These are phyloP conservation scores for Phytophthora cajani DNA, from an alignment of 352 stramenopile genomes.

Conservation along the genomic window DNA sequence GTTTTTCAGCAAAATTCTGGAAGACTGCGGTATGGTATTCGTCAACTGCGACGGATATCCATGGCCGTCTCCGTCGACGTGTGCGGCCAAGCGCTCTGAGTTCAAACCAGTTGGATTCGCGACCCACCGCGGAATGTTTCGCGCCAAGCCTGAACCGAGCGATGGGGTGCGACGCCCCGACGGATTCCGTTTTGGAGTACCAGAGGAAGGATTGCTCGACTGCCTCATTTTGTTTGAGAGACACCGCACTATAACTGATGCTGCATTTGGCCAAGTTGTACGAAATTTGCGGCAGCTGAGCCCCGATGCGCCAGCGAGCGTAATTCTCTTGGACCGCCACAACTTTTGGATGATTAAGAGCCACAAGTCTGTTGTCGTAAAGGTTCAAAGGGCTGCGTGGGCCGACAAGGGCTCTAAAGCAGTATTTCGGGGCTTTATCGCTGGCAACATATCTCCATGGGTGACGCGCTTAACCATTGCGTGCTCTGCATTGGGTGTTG, in stretches of 20 bases:
- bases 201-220: conserved; percentile 39
- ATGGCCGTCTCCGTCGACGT: conserved; percentile 7
- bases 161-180: conserved; percentile 21
- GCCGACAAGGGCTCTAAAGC: conserved; percentile 28
- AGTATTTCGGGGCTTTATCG: conserved; percentile 33
- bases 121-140: conserved; percentile 35
- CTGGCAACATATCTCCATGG: conserved; percentile 22
- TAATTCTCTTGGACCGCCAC: conserved; percentile 27
- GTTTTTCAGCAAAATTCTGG: background rate
- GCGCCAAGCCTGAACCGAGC: conserved; percentile 19
- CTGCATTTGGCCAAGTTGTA: conserved; percentile 35
- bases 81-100: background rate
- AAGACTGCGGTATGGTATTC: conserved; percentile 5
- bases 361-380: conserved; percentile 29
- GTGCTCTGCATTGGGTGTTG: background rate
- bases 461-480: background rate
- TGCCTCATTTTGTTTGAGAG: conserved; percentile 39
- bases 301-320: conserved; percentile 15
- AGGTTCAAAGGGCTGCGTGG: conserved; percentile 20
- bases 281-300: conserved; percentile 31
- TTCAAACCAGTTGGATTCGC: conserved; percentile 24
- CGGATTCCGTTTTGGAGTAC: conserved; percentile 39
- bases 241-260: conserved; percentile 35
- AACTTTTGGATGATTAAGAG: conserved; percentile 35
- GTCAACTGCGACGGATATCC: conserved; percentile 9